phyloP scores from a whole-genome alignment of 768 basidiomycete species.

The Inosperma sp. region DNA sequence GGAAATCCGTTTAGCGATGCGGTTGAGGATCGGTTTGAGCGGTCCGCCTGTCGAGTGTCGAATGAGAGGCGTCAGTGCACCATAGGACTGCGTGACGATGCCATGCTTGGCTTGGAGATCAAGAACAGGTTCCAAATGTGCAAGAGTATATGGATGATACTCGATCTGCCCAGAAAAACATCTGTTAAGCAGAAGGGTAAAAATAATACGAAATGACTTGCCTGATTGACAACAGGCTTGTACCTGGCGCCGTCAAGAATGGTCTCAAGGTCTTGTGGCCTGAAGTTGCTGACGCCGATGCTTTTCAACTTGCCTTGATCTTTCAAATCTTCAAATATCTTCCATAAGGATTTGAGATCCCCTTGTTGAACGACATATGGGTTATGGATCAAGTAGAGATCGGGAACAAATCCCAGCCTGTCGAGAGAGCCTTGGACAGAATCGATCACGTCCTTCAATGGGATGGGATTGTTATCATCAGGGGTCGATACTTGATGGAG shows the following conservation, averaged over 20 bases:
- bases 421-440: slow-evolving; percentile 43
- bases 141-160: slow-evolving; percentile 33
- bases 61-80: slow-evolving; percentile 34
- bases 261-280: slow-evolving; percentile 39
- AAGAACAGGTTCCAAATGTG: slow-evolving; percentile 32
- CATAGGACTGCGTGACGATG: slow-evolving; percentile 36
- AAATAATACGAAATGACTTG: slow-evolving; percentile 14
- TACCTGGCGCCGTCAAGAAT: slow-evolving; percentile 41
- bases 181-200: background rate
- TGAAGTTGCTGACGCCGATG: slow-evolving; percentile 54
- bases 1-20: slow-evolving; percentile 29
- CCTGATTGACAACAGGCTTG: slow-evolving; percentile 52
- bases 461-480: slow-evolving; percentile 17
- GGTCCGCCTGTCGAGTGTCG: slow-evolving; percentile 37
- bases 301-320: slow-evolving; percentile 35
- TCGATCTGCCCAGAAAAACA: slow-evolving; percentile 26
- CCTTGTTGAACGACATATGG: slow-evolving; percentile 29
- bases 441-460: slow-evolving; percentile 30
- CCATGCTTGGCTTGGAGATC: slow-evolving; percentile 33
- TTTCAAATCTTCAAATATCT: slow-evolving; percentile 47
- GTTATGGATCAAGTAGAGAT: slow-evolving; percentile 53
- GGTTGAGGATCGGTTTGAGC: slow-evolving; percentile 33
- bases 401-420: slow-evolving; percentile 43
- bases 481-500: background rate
- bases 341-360: slow-evolving; percentile 39